A percentile compares a stretch with the other conserved stretches of the same genome.
Evolutionary conservation across 306 rosid species (phyloP).

Genomic region (Prunus armeniaca): DNA sequence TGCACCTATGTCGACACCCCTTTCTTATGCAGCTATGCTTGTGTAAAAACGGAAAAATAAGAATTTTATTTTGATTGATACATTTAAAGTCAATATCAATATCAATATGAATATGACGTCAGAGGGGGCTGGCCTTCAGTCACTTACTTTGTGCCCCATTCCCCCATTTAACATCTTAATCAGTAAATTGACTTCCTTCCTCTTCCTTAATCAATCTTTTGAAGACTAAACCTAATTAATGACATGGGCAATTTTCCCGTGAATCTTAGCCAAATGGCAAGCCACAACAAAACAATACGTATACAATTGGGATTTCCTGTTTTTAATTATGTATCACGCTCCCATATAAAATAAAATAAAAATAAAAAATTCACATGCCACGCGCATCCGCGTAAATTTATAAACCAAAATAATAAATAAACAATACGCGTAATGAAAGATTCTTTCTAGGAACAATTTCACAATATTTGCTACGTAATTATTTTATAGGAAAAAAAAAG

Average conservation of each 20-base stretch:
- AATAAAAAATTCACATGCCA: neutral
- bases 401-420: neutral
- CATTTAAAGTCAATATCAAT: too few species aligned
- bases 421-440: neutral
- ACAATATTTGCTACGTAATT: too few species aligned
- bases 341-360: neutral
- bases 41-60: too few species aligned
- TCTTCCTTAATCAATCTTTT: neutral
- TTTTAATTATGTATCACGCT: neutral
- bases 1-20: too few species aligned
- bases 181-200: neutral
- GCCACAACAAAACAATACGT: neutral
- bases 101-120: too few species aligned
- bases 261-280: neutral
- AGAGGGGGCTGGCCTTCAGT: too few species aligned
- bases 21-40: too few species aligned
- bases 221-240: too few species aligned
- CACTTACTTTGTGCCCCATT: neutral
- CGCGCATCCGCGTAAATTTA: neutral
- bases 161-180: neutral
- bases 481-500: too few species aligned
- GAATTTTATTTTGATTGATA: too few species aligned
- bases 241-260: too few species aligned
- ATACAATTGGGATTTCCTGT: neutral
- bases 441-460: neutral